phyloP scores from a whole-genome alignment of 306 rosid species.

The Comarum palustre region DNA sequence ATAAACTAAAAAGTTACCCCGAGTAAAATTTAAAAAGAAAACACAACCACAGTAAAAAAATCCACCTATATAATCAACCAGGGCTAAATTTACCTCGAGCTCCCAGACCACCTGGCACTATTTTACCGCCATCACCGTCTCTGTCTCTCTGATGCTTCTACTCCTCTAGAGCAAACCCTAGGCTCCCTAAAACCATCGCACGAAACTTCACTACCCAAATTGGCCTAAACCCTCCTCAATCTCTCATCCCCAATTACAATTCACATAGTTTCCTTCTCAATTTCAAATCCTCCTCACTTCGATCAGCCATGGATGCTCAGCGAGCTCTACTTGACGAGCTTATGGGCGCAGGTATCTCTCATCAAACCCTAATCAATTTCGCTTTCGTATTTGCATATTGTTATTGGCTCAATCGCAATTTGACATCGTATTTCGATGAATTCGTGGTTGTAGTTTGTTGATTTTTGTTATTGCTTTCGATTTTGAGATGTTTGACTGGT shows the following conservation, averaged over 20 bases:
- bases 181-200: conserved; percentile 19
- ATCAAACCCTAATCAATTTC: conserved; percentile 16
- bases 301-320: conserved; percentile 85
- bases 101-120: not conserved
- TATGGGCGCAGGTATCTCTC: conserved; percentile 78
- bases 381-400: not conserved
- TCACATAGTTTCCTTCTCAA: not conserved
- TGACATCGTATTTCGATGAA: not conserved
- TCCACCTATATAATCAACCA: not conserved
- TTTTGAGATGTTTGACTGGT: not conserved
- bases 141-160: not conserved
- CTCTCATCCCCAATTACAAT: not conserved
- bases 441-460: not conserved
- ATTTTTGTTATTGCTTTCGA: not conserved
- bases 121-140: not conserved
- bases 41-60: not conserved
- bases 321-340: conserved; percentile 98
- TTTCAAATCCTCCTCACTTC: conserved; percentile 1
- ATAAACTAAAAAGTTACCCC: not conserved
- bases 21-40: not conserved
- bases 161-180: conserved; percentile 31
- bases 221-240: not conserved
- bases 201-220: not conserved
- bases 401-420: not conserved
- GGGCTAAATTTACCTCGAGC: not conserved